Evolutionary conservation across 768 basidiomycete species (phyloP).

Genomic region (Cystobasidium ongulense): DNA sequence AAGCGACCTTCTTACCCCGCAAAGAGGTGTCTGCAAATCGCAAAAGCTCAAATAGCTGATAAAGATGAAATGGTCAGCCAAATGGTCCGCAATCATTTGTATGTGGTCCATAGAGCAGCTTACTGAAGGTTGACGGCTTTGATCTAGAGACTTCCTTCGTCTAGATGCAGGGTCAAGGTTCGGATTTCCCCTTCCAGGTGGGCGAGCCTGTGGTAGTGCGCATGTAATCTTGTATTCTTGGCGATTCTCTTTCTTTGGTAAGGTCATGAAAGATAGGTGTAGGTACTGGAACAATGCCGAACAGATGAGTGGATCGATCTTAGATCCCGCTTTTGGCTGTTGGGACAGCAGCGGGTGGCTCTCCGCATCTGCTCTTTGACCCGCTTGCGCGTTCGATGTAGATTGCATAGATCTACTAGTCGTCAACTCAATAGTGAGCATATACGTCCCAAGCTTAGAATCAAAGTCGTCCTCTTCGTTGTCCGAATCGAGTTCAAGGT

Average conservation of each 20-base stretch:
- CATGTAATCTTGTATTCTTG: conserved; percentile 24
- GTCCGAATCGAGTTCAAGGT: background rate
- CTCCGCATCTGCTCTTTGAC: background rate
- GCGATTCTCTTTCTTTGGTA: background rate
- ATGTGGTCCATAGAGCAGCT: background rate
- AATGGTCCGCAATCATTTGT: background rate
- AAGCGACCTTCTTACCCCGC: conserved; percentile 68
- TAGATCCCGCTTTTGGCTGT: background rate
- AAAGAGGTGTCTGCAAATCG: conserved; percentile 67
- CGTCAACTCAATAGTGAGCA: background rate
- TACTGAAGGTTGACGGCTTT: conserved; percentile 10
- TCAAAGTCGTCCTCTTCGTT: background rate
- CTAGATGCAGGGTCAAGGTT: background rate
- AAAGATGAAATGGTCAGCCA: background rate
- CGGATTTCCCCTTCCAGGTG: background rate
- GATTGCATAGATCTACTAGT: background rate
- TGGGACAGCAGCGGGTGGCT: background rate
- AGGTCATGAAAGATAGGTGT: conserved; percentile 15
- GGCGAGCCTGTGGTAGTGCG: background rate
- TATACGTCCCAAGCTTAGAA: background rate
- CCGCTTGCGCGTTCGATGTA: background rate
- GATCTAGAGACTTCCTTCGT: background rate
- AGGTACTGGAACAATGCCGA: conserved; percentile 23
- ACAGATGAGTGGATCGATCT: conserved; percentile 2
- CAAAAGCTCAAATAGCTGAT: conserved; percentile 67